Base-by-base conservation (phyloP, 2,329 filamentous ascomycete genomes). In the Pyrenophora tritici-repentis region DNA sequence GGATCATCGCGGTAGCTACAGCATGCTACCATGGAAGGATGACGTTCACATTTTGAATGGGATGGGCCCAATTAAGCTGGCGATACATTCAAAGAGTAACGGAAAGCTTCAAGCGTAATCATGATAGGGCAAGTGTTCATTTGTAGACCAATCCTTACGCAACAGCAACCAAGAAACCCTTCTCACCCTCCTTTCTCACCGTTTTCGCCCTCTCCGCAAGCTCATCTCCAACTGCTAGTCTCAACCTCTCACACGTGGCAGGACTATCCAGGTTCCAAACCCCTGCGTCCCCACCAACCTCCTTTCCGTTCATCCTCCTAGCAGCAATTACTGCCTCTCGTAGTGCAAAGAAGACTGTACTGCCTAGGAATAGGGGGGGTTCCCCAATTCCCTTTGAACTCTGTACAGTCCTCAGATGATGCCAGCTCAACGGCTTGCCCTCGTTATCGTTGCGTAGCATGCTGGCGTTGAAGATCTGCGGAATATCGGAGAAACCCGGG, bases 401-500 rank as follows among this genome's bases (percentile, higher is more conserved):
- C 77, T 94, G 89, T 55, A 96, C 92, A 0, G 89, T 93, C 22
- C 90, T 81, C 44, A 96, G 77, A 63, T 94, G 87, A 73, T 91
- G 85, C 91, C 91, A 96, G 65, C 87, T 85, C 4, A 95, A 37
- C 2, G 66, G 64, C 1, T 67, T 71, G 0, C 71, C 72, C 1
- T 71, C 62, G 38, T 64, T 68, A 37, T 74, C 90, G 41, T 85
- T 87, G 69, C 94, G 92, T 56, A 96, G 82, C 64, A 96, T 79
- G 26, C 81, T 84, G 12, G 93, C 87, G 71, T 94, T 93, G 78
- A 95, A 91, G 36, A 84, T 80, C 68, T 96, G 90, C 3, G 91
- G 91, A 14, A 96, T 90, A 68, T 95, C 90, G 41, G 88, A 80
- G 80, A 95, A 95, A 0, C 90, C 90, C 0, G 91, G 91, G 65